A percentile compares a stretch with the other conserved stretches of the same genome.
Conservation (phyloP, 1,284 basidiomycete genomes). For the Ustilago loliicola region DNA sequence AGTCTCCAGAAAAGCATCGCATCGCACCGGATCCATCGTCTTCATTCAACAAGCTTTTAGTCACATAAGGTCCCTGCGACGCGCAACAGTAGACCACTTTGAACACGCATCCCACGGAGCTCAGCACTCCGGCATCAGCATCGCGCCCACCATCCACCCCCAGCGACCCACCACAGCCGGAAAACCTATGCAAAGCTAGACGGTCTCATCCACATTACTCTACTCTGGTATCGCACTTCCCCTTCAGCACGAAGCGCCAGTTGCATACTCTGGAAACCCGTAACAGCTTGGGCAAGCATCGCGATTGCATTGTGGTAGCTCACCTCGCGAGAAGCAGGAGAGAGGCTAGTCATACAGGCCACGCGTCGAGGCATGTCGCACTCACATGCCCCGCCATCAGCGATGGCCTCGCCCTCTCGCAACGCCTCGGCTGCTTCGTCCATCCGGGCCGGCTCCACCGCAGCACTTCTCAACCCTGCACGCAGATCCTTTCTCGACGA, state of each 20-base stretch:
- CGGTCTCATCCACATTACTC: not conserved
- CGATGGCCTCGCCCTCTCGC: constrained; percentile 32
- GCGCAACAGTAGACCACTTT: not conserved
- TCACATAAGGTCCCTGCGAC: not conserved
- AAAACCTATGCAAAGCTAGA: constrained; percentile 3
- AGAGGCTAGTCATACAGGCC: constrained; percentile 8
- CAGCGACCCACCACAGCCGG: not conserved
- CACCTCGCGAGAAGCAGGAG: not conserved
- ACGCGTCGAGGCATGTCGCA: constrained; percentile 26
- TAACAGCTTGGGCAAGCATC: too few relatives aligned
- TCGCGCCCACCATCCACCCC: not conserved
- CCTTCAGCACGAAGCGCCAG: too few relatives aligned
- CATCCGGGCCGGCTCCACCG: constrained; percentile 29
- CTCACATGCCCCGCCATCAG: constrained; percentile 16
- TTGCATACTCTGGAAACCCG: too few relatives aligned
- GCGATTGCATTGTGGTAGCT: too few relatives aligned
- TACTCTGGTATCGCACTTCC: not conserved
- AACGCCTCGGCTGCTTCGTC: constrained; percentile 31
- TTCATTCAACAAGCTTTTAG: not conserved
- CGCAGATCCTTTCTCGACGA: constrained; percentile 58
- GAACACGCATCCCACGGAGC: not conserved
- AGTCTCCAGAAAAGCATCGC: constrained; percentile 17
- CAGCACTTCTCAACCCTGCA: constrained; percentile 19
- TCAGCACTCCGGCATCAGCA: not conserved
- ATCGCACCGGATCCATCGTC: not conserved